A percentile compares a stretch with the other conserved stretches of the same genome.
Conservation (phyloP, 352 stramenopile species). For the Elongisporangium undulatum region DNA sequence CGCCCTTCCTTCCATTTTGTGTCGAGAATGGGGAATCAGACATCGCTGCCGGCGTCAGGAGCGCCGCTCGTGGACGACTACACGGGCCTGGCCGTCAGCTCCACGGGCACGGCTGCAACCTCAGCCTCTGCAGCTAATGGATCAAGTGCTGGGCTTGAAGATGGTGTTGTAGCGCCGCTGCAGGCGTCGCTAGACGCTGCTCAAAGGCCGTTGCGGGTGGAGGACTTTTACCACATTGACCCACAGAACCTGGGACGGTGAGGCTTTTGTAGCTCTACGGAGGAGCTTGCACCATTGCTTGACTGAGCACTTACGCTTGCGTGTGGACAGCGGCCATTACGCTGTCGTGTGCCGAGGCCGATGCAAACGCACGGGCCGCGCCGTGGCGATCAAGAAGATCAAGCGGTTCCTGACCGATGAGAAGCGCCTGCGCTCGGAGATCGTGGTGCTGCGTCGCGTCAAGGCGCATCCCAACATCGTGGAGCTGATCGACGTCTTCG, state of each 20-base stretch:
- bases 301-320: too few relatives aligned
- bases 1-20: constrained; percentile 2
- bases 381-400: constrained; percentile 83
- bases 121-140: too few relatives aligned
- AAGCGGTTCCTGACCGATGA: constrained; percentile 76
- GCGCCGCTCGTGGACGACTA: constrained; percentile 10
- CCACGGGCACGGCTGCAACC: too few relatives aligned
- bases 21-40: constrained; percentile 20
- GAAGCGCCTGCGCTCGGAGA: constrained; percentile 56
- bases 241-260: constrained; percentile 45
- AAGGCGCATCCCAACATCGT: constrained; percentile 75
- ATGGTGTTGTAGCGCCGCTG: too few relatives aligned
- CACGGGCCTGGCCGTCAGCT: constrained; percentile 1
- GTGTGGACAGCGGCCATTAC: constrained; percentile 53
- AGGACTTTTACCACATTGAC: constrained; percentile 57
- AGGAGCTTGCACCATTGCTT: not conserved
- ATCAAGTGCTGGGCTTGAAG: too few relatives aligned
- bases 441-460: constrained; percentile 50
- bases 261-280: constrained; percentile 3
- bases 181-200: not conserved
- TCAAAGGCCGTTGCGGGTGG: constrained; percentile 21
- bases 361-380: constrained; percentile 41
- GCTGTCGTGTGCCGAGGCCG: constrained; percentile 53
- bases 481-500: constrained; percentile 75
- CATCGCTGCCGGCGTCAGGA: constrained; percentile 7